Percentiles rank a stretch among this genome's conserved stretches.
phyloP scores from a whole-genome alignment of 352 stramenopile species.

The Globisporangium solare region DNA sequence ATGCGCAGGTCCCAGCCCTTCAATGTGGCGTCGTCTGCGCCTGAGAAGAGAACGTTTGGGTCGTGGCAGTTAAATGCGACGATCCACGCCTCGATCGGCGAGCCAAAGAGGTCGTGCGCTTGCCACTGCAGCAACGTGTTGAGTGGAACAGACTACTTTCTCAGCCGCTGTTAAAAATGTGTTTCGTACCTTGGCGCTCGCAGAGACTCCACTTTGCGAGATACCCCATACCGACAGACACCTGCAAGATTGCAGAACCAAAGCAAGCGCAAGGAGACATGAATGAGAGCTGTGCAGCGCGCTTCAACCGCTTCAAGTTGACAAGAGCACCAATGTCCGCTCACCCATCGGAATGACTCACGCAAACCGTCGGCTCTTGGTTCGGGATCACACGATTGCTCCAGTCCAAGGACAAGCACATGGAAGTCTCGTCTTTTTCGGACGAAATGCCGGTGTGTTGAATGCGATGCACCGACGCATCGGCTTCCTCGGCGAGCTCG shows the following conservation, averaged over 20 bases:
- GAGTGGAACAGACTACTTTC: not conserved
- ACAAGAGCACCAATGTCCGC: slow-evolving; percentile 6
- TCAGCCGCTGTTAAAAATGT: not conserved
- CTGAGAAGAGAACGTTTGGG: slow-evolving; percentile 72
- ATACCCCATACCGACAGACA: slow-evolving; percentile 14
- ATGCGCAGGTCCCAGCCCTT: slow-evolving; percentile 78
- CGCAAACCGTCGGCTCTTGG: slow-evolving; percentile 54
- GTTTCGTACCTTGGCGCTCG: slow-evolving; percentile 11
- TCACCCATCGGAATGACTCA: slow-evolving; percentile 82
- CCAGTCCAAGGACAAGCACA: slow-evolving; percentile 86
- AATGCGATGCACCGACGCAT: slow-evolving; percentile 14
- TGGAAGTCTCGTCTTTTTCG: slow-evolving; percentile 36
- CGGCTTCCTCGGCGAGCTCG: slow-evolving; percentile 20
- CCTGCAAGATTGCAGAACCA: not conserved
- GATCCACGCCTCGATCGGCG: slow-evolving; percentile 83
- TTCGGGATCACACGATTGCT: slow-evolving; percentile 56
- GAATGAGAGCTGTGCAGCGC: not conserved
- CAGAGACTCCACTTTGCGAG: slow-evolving; percentile 8
- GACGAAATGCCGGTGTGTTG: slow-evolving; percentile 29
- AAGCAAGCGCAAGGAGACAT: not conserved
- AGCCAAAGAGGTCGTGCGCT: slow-evolving; percentile 68
- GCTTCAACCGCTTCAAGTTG: no score
- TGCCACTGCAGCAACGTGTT: slow-evolving; percentile 40
- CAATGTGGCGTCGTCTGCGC: slow-evolving; percentile 68
- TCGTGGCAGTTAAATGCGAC: slow-evolving; percentile 75